phyloP scores from a whole-genome alignment of 2,329 filamentous ascomycete genomes.

The Verticillium albo-atrum region DNA sequence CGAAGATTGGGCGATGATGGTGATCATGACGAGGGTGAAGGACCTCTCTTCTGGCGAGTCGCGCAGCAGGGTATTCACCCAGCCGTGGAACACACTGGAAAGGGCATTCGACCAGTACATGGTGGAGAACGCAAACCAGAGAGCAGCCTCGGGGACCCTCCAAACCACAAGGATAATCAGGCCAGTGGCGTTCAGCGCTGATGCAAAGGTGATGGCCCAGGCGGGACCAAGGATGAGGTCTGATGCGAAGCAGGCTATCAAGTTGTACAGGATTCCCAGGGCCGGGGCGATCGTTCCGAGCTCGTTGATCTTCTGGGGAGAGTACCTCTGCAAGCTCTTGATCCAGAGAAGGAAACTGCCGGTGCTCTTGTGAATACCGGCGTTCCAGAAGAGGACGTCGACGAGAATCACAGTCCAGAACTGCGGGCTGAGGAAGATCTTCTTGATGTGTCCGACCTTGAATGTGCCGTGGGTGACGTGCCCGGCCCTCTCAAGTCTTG shows the following conservation, averaged over 20 bases:
- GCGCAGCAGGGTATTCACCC: conserved; percentile 47
- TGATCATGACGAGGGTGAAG: conserved; percentile 46
- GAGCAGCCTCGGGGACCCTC: conserved; percentile 48
- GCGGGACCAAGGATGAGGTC: conserved; percentile 48
- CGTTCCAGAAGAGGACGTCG: conserved; percentile 55
- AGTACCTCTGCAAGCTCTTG: conserved; percentile 47
- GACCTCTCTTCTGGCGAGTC: conserved; percentile 41
- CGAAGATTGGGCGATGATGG: conserved; percentile 45
- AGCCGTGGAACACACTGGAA: conserved; percentile 51
- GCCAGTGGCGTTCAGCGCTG: conserved; percentile 46
- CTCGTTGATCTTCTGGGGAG: conserved; percentile 41
- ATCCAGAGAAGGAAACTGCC: conserved; percentile 54
- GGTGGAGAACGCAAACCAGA: conserved; percentile 48
- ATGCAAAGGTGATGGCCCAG: conserved; percentile 49
- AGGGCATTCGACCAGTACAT: conserved; percentile 45
- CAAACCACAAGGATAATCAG: conserved; percentile 49
- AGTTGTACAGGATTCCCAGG: conserved; percentile 51
- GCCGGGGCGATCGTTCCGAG: conserved; percentile 47
- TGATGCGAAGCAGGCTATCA: conserved; percentile 49
- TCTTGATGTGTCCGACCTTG: conserved; percentile 21
- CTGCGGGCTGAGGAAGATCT: conserved; percentile 35
- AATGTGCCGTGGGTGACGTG: conserved; percentile 34
- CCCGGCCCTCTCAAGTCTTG: conserved; percentile 39
- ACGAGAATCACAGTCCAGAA: conserved; percentile 47
- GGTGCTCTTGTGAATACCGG: conserved; percentile 21